Evolutionary conservation across 2,329 filamentous ascomycete species (phyloP).

Genomic region (Stachybotrys echinatus): DNA sequence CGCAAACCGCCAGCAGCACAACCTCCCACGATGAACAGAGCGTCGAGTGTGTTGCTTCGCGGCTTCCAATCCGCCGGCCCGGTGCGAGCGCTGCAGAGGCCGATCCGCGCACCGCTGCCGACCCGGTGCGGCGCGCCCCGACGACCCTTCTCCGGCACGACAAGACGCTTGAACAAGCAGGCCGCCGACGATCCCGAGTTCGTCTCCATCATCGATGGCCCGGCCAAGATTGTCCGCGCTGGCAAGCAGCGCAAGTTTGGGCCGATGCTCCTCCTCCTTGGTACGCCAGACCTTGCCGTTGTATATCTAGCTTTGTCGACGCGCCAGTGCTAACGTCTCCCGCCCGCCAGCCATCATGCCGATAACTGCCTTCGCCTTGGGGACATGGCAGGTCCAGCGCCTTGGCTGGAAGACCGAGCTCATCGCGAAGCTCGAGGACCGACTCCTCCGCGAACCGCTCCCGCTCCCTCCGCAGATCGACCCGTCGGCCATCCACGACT

Average conservation of each 20-base stretch:
- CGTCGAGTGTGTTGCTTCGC: slow-evolving; percentile 15
- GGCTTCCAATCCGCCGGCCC: slow-evolving; percentile 14
- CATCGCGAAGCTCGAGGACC: slow-evolving; percentile 87
- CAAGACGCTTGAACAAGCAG: slow-evolving; percentile 7
- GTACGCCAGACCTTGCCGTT: slow-evolving; percentile 30
- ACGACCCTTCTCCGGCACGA: slow-evolving; percentile 9
- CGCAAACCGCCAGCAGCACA: neutral
- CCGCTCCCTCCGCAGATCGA: slow-evolving; percentile 82
- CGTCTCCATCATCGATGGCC: slow-evolving; percentile 81
- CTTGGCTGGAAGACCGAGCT: slow-evolving; percentile 92
- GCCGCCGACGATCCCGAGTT: slow-evolving; percentile 68
- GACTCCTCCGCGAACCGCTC: slow-evolving; percentile 77
- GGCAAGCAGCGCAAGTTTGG: slow-evolving; percentile 61
- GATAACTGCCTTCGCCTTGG: slow-evolving; percentile 81
- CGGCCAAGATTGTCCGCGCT: slow-evolving; percentile 71
- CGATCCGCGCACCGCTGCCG: slow-evolving; percentile 9
- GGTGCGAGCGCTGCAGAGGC: slow-evolving; percentile 7
- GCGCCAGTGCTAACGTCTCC: no score
- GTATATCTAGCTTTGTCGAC: no score
- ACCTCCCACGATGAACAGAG: slow-evolving; percentile 18
- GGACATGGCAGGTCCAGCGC: slow-evolving; percentile 92
- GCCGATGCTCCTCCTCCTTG: slow-evolving; percentile 72
- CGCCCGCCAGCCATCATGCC: slow-evolving; percentile 66
- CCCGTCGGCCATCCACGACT: slow-evolving; percentile 74
- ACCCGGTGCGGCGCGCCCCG: slow-evolving; percentile 2